Conservation (phyloP, 2,329 filamentous ascomycete genomes). For the Aspergillus phoenicis region DNA sequence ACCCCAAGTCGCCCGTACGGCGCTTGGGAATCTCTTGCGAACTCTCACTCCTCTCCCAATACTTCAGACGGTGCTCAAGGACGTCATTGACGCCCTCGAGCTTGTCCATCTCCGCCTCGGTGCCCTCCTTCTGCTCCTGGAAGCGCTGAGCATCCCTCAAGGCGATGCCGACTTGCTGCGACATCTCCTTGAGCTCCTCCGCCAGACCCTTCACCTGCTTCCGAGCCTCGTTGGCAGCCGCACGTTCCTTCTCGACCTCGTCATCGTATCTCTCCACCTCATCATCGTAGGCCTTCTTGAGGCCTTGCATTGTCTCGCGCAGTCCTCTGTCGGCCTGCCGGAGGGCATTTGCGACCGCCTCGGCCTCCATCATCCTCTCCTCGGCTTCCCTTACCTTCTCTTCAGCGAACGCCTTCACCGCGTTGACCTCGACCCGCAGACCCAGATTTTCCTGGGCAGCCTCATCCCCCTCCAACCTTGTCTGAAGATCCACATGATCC, state of each 20-base stretch:
- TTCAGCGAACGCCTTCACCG: not conserved
- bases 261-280: constrained; percentile 8
- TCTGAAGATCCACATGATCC: too few relatives aligned
- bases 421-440: constrained; percentile 1
- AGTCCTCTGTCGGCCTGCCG: too few relatives aligned
- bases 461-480: too few relatives aligned
- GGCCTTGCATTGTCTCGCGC: not conserved
- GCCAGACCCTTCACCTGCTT: not conserved
- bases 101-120: not conserved
- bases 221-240: not conserved
- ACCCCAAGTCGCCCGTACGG: constrained; percentile 14
- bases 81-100: constrained; percentile 2
- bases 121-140: constrained; percentile 6
- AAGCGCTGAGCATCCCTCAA: constrained; percentile 17
- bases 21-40: constrained; percentile 20
- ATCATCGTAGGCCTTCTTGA: constrained; percentile 12
- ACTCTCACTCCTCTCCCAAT: constrained; percentile 4
- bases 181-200: constrained; percentile 8
- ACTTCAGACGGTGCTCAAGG: constrained; percentile 19
- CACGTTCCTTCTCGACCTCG: constrained; percentile 12
- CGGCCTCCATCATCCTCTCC: not conserved
- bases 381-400: constrained; percentile 10
- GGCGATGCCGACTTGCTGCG: constrained; percentile 8
- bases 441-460: too few relatives aligned
- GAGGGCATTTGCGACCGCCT: too few relatives aligned